Evolutionary conservation across 257 asterid genomes (phyloP).

Genomic region (Solanum tarapatanum): DNA sequence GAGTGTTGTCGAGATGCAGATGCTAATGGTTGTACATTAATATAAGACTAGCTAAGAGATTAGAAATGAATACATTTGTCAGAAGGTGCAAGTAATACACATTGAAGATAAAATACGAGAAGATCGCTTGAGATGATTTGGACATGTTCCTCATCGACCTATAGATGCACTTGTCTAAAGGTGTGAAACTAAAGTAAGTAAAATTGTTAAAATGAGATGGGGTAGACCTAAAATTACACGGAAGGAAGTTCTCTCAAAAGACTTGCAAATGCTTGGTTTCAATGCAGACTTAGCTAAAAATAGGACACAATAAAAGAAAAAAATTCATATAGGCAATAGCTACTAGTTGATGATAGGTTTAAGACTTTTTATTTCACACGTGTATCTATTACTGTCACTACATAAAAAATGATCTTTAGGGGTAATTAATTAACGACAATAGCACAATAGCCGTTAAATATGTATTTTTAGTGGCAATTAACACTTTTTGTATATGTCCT

Average conservation of each 20-base stretch:
- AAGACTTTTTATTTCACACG: not conserved
- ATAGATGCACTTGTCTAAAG: not conserved
- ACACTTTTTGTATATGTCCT: too few relatives aligned
- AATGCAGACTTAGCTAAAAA: not conserved
- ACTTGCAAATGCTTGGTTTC: not conserved
- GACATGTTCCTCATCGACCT: not conserved
- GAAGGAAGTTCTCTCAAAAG: not conserved
- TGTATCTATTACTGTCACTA: too few relatives aligned
- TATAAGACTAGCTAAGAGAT: not conserved
- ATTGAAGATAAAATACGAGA: not conserved
- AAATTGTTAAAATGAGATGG: not conserved
- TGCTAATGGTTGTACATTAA: not conserved
- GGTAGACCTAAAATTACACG: not conserved
- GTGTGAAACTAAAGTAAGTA: not conserved
- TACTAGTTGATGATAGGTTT: not conserved
- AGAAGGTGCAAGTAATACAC: not conserved
- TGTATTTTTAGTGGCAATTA: too few relatives aligned
- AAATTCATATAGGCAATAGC: not conserved
- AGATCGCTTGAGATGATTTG: too few relatives aligned
- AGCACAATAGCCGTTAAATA: too few relatives aligned
- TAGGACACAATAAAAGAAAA: not conserved
- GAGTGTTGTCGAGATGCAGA: not conserved
- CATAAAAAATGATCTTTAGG: too few relatives aligned
- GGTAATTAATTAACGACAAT: too few relatives aligned
- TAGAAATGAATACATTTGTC: not conserved